These are phyloP conservation scores for Anisodus acutangulus DNA, from an alignment of 257 asterid species.

Conservation along the genomic window DNA sequence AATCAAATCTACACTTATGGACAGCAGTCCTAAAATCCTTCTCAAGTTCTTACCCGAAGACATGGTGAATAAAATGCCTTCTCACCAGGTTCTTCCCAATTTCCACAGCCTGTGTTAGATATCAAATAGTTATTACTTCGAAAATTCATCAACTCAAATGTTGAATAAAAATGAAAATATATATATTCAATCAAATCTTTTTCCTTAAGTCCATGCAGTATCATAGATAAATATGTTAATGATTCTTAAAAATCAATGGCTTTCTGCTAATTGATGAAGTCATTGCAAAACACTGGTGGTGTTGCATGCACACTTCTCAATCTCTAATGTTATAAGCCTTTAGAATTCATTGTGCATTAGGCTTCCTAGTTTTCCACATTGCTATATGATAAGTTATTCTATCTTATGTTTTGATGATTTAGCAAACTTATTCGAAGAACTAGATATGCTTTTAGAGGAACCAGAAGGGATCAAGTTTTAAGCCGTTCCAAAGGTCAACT, in stretches of 20 bases:
- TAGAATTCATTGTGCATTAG: neutral
- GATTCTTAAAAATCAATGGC: neutral
- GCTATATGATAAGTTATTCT: neutral
- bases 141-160: neutral
- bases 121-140: neutral
- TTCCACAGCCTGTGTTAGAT: slow-evolving; percentile 65
- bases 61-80: slow-evolving; percentile 86
- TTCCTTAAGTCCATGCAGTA: no score
- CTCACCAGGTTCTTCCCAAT: slow-evolving; percentile 77
- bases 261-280: neutral
- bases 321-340: neutral
- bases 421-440: no score
- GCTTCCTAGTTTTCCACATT: neutral
- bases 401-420: no score
- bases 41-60: slow-evolving; percentile 67
- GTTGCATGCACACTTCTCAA: slow-evolving; percentile 13
- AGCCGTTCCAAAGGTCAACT: no score
- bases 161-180: no score
- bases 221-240: neutral
- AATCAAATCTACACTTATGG: slow-evolving; percentile 1
- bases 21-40: neutral
- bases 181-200: no score
- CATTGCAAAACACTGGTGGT: neutral
- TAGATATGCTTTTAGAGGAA: no score
- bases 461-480: no score